phyloP scores from a whole-genome alignment of 1,284 basidiomycete species.

The Fomitopsis palustris region DNA sequence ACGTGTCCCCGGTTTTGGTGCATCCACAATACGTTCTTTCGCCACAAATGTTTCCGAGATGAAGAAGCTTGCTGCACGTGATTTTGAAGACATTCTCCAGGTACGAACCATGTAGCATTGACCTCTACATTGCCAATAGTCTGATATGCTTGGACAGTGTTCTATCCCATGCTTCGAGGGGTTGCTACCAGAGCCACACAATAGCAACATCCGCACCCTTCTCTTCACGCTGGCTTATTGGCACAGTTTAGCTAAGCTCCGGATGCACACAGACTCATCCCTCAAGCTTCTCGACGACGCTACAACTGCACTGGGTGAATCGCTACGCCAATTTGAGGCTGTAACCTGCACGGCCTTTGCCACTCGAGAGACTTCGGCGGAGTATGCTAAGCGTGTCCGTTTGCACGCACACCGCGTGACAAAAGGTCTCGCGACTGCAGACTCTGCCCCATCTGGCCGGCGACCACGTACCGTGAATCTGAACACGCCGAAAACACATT shows the following conservation, averaged over 20 bases:
- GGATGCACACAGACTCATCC: constrained; percentile 25
- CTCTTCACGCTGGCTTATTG: constrained; percentile 23
- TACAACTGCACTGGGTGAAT: constrained; percentile 16
- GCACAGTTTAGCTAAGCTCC: constrained; percentile 30
- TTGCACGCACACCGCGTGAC: no score
- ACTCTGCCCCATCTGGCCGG: no score
- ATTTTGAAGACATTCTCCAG: constrained; percentile 29
- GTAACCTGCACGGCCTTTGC: no score
- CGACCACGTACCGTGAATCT: no score
- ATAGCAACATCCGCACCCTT: constrained; percentile 19
- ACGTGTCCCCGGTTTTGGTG: constrained; percentile 23
- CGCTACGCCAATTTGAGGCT: constrained; percentile 20
- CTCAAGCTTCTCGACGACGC: constrained; percentile 10
- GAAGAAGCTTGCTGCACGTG: constrained; percentile 25
- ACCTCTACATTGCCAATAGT: background rate
- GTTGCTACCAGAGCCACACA: constrained; percentile 18
- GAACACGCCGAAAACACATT: no score
- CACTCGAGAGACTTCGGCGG: no score
- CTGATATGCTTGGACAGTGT: constrained; percentile 17
- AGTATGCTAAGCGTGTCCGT: no score
- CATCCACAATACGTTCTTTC: constrained; percentile 22
- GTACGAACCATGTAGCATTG: constrained; percentile 1
- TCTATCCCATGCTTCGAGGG: constrained; percentile 27
- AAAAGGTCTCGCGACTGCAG: no score
- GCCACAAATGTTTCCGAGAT: constrained; percentile 21